Conservation (phyloP, 2,329 filamentous ascomycete genomes). For the Aspergillus intermedius region DNA sequence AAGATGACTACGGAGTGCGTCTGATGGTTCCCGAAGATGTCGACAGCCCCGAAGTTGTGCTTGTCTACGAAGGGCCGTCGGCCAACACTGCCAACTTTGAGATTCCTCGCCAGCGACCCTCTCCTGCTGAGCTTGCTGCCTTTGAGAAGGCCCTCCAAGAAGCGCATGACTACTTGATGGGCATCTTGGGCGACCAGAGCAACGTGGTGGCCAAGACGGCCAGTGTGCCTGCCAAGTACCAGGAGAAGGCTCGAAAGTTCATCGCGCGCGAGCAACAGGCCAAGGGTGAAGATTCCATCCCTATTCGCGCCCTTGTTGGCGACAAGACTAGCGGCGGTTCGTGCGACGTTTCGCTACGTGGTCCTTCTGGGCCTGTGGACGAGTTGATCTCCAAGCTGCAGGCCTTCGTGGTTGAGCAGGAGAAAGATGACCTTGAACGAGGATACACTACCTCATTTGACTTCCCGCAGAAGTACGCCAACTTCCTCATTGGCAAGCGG, state of each 20-base stretch:
- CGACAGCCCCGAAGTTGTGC: slow-evolving; percentile 39
- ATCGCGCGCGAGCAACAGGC: slow-evolving; percentile 51
- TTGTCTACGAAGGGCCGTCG: slow-evolving; percentile 45
- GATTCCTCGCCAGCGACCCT: slow-evolving; percentile 51
- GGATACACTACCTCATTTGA: slow-evolving; percentile 81
- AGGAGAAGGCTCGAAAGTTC: slow-evolving; percentile 57
- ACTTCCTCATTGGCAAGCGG: slow-evolving; percentile 66
- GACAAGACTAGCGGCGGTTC: slow-evolving; percentile 19
- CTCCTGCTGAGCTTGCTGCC: slow-evolving; percentile 47
- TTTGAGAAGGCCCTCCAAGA: slow-evolving; percentile 54
- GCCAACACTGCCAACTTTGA: slow-evolving; percentile 43
- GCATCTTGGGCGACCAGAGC: slow-evolving; percentile 48
- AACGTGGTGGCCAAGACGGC: slow-evolving; percentile 50
- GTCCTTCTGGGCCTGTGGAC: slow-evolving; percentile 66
- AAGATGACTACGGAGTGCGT: slow-evolving; percentile 41
- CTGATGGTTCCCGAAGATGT: slow-evolving; percentile 43
- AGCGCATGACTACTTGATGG: slow-evolving; percentile 52
- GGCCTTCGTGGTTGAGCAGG: slow-evolving; percentile 77
- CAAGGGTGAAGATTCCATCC: slow-evolving; percentile 46
- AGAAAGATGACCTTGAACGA: slow-evolving; percentile 87
- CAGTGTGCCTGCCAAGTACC: slow-evolving; percentile 54
- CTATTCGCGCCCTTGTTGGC: slow-evolving; percentile 51
- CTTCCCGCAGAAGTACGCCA: slow-evolving; percentile 91
- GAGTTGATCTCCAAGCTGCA: slow-evolving; percentile 65
- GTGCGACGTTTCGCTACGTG: slow-evolving; percentile 63